Conservation (phyloP, 2,329 filamentous ascomycete genomes). For the Aspergillus spinulosporus region DNA sequence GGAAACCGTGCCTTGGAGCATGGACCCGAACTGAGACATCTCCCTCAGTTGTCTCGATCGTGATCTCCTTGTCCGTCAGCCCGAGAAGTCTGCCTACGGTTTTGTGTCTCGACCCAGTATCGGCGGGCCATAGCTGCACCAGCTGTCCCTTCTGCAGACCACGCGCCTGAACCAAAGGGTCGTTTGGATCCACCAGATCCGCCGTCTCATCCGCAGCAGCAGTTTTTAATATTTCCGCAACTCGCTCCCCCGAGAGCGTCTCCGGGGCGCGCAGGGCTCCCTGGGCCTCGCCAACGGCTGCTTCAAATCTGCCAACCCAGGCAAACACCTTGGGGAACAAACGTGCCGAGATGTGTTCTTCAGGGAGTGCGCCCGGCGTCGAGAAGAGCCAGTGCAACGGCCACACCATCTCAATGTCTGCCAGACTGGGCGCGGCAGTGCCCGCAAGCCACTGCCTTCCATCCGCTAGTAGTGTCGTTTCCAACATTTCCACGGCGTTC, state of each 20-base stretch:
- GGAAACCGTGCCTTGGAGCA: slow-evolving; percentile 8
- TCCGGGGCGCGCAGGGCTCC: not conserved
- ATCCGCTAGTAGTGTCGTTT: slow-evolving; percentile 8
- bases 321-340: slow-evolving; percentile 4
- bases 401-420: slow-evolving; percentile 9
- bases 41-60: slow-evolving; percentile 6
- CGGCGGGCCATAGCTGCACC: slow-evolving; percentile 10
- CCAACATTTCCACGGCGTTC: slow-evolving; percentile 1
- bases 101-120: slow-evolving; percentile 1
- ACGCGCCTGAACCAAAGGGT: not conserved
- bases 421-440: not conserved
- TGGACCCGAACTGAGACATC: slow-evolving; percentile 10
- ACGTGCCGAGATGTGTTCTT: not conserved
- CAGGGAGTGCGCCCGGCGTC: not conserved
- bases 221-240: not conserved
- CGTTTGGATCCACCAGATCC: not conserved
- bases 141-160: slow-evolving; percentile 4
- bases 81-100: slow-evolving; percentile 1
- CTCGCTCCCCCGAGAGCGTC: slow-evolving; percentile 3
- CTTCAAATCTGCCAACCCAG: slow-evolving; percentile 4
- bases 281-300: not conserved
- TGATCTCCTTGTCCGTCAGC: slow-evolving; percentile 6
- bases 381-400: slow-evolving; percentile 3
- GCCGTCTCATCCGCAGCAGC: not conserved
- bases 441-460: slow-evolving; percentile 5